These are phyloP conservation scores for Polyporus arcularius DNA, from an alignment of 768 basidiomycete species.

Conservation along the genomic window DNA sequence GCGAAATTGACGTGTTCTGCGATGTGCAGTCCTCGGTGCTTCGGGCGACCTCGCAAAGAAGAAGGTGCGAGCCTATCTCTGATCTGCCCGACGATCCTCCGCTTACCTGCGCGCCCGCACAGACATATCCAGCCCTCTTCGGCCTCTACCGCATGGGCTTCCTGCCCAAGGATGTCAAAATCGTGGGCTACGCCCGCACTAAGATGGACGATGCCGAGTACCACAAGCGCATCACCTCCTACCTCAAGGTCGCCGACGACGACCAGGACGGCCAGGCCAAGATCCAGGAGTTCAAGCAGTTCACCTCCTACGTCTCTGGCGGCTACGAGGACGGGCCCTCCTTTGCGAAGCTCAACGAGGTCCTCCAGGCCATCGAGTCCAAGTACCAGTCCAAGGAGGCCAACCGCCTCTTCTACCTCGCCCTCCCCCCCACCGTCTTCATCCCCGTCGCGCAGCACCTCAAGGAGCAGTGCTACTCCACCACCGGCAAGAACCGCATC, in stretches of 20 bases:
- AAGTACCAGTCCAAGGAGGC: constrained; percentile 59
- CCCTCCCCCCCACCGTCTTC: constrained; percentile 97
- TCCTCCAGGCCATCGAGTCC: constrained; percentile 78
- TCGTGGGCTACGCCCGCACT: constrained; percentile 96
- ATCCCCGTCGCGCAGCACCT: constrained; percentile 82
- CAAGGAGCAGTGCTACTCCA: constrained; percentile 77
- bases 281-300: constrained; percentile 81
- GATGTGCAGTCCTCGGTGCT: constrained; percentile 78
- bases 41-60: constrained; percentile 99
- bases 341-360: constrained; percentile 75
- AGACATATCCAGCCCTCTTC: constrained; percentile 97
- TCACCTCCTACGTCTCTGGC: constrained; percentile 83
- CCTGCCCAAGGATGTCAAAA: constrained; percentile 82
- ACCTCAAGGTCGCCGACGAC: constrained; percentile 80
- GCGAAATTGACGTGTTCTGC: not conserved
- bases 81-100: constrained; percentile 13
- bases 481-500: constrained; percentile 80
- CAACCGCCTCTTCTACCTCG: constrained; percentile 95
- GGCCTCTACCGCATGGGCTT: constrained; percentile 78
- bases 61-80: constrained; percentile 56
- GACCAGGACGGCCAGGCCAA: constrained; percentile 56
- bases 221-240: constrained; percentile 77
- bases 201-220: constrained; percentile 90
- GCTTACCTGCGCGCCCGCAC: constrained; percentile 4
- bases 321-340: constrained; percentile 83